Evolutionary conservation across 1,139 yeast species (phyloP), one percentile per base, ranked within the genome.

Genomic region (Maudiozyma humilis): DNA sequence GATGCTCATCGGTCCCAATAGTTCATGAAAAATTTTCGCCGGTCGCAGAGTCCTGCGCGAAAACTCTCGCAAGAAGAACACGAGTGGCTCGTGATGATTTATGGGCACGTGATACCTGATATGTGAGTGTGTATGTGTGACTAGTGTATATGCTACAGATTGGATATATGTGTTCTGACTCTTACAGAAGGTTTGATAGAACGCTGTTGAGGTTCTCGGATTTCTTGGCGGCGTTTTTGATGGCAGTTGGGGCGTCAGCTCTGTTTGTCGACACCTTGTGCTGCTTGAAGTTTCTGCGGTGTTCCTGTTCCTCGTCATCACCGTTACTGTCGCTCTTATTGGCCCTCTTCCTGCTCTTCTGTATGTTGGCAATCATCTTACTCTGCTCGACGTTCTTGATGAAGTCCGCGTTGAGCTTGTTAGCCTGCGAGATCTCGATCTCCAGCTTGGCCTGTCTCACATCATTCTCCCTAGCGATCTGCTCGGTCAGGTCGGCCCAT

Each of bases 401-500:
- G 60, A 82, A 93, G 20, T 82, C 76, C 66, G 87, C 86, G 66
- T 88, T 89, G 64, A 89, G 74, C 56, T 85, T 82, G 49, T 81
- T 83, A 43, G 94, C 96, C 63, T 86, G 96, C 1, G 94, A 77
- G 38, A 91, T 76, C 63, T 93, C 97, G 51, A 93, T 75, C 44
- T 89, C 80, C 58, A 91, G 70, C 65, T 86, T 87, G 44, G 91
- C 79, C 59, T 87, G 95, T 65, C 96, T 78, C 36, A 83, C 73
- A 62, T 89, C 96, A 53, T 84, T 82, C 65, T 91, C 98, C 57
- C 78, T 78, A 4, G 96, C 89, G 52, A 91, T 85, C 61, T 91
- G 96, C 60, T 85, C 95, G 1, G 97, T 88, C 59, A 91, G 71
- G 57, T 93, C 95, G 47, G 82, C 73, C 99, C 99, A 91, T 60